These are phyloP conservation scores for Themeda triandra DNA, from an alignment of 176 grass and related monocot genomes.

Conservation along the genomic window DNA sequence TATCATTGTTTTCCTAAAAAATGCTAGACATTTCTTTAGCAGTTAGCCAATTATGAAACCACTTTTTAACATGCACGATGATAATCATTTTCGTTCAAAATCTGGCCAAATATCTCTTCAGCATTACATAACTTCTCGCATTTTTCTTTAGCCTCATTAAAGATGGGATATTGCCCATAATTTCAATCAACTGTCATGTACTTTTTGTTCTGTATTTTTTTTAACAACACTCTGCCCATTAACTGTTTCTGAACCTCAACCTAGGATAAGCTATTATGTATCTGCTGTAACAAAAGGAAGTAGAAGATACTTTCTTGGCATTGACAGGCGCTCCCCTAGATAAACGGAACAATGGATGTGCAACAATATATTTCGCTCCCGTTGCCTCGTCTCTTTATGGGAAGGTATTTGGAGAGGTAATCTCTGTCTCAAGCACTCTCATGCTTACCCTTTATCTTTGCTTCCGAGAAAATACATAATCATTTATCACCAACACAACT, in stretches of 20 bases:
- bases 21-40: background rate
- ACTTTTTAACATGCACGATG: background rate
- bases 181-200: slow-evolving; percentile 2
- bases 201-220: background rate
- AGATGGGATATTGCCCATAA: background rate
- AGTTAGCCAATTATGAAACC: background rate
- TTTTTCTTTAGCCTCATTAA: background rate
- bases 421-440: background rate
- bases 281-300: slow-evolving; percentile 94
- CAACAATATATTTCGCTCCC: slow-evolving; percentile 78
- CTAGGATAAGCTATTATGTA: slow-evolving; percentile 79
- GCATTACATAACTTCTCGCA: background rate
- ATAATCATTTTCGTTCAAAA: background rate
- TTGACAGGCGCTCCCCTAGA: slow-evolving; percentile 88
- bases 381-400: slow-evolving; percentile 84
- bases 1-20: slow-evolving; percentile 8
- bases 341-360: slow-evolving; percentile 72
- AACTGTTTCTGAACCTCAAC: slow-evolving; percentile 29
- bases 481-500: background rate
- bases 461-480: background rate
- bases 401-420: slow-evolving; percentile 94
- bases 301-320: slow-evolving; percentile 78
- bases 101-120: background rate
- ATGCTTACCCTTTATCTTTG: background rate
- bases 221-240: background rate